These are phyloP conservation scores for Chrysophaeum taylorii DNA, from an alignment of 352 stramenopile species.

Conservation along the genomic window DNA sequence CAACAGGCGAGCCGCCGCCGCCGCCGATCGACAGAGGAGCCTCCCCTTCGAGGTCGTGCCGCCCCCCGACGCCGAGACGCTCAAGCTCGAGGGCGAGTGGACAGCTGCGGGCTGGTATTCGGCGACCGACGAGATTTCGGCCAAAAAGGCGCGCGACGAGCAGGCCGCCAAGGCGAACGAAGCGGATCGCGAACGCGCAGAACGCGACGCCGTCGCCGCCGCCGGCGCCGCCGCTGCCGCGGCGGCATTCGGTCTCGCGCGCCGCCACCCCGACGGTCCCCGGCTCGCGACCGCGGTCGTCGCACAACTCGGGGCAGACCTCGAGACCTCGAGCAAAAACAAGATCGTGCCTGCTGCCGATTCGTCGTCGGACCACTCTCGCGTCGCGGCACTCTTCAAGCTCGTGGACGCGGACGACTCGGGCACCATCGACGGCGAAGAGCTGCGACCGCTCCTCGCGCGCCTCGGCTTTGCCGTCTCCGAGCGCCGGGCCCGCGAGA, in stretches of 20 bases:
- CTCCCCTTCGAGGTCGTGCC: neutral
- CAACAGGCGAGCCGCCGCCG: too few species aligned
- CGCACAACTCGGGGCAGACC: neutral
- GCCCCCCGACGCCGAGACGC: neutral
- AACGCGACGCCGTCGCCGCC: constrained; percentile 4
- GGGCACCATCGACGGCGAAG: neutral
- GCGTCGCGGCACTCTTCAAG: too few species aligned
- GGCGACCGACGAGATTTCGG: neutral
- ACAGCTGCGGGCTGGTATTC: neutral
- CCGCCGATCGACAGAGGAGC: too few species aligned
- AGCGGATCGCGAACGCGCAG: neutral
- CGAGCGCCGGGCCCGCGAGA: too few species aligned
- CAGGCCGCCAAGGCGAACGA: neutral
- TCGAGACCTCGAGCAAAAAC: too few species aligned
- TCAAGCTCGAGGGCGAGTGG: constrained; percentile 3
- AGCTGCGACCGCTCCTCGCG: neutral
- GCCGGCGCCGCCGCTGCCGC: neutral
- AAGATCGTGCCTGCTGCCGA: too few species aligned
- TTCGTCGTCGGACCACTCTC: too few species aligned
- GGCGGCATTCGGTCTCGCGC: too few species aligned
- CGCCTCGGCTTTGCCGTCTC: neutral
- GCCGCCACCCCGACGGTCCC: neutral
- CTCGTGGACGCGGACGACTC: constrained; percentile 1
- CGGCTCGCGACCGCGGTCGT: neutral
- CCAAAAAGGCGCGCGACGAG: neutral